Base-by-base conservation (phyloP, 1,284 basidiomycete species). In the Austroboletus novae-zelandiae region DNA sequence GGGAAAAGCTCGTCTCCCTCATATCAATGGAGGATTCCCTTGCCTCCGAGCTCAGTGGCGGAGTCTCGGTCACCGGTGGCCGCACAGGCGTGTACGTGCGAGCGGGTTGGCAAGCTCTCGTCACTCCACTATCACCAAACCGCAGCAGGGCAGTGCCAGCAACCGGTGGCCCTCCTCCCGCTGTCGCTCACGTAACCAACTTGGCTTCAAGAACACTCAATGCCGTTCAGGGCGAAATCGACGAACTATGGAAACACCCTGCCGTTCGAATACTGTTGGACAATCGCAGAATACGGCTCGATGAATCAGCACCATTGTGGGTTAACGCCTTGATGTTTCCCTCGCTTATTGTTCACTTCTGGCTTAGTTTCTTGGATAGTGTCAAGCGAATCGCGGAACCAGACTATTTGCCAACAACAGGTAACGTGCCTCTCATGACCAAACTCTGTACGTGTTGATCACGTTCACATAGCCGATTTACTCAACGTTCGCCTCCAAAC, bases 401-500 rank as follows among this genome's bases (percentile, higher is more conserved):
- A 3, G 86, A 85, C 47, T 91, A 88, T 65, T 56, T 84, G 29
- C 88, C 88, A 5, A 76, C 79, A 8, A 86, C 79, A 57, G 84
- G 87, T 86, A 39, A 35, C 8, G 39, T 40, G 45, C 37, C 8
- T 48, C 35, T 40, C 45, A 23, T 27, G n/a, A 29, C 13, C 30
- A 40, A 41, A n/a, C 30, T 13, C 20, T 23, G 13, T 35, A 39
- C 48, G 20, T 41, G 20, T 47, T 47, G 40, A 53, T 43, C 40
- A 20, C 23, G 5, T 32, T 37, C 40, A 52, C n/a, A 40, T 60
- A 82, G 88, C 81, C 59, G 88, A 91, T 67, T 79, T 91, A 49
- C 75, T 91, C 29, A 82, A 86, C 49, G 88, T 87, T 47, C 83
- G 88, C 18, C 70, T 91, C 29, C 87, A 88, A 67, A 90, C 88